Evolutionary conservation across 1,284 basidiomycete species (phyloP).

Genomic region (Moesziomyces aphidis): DNA sequence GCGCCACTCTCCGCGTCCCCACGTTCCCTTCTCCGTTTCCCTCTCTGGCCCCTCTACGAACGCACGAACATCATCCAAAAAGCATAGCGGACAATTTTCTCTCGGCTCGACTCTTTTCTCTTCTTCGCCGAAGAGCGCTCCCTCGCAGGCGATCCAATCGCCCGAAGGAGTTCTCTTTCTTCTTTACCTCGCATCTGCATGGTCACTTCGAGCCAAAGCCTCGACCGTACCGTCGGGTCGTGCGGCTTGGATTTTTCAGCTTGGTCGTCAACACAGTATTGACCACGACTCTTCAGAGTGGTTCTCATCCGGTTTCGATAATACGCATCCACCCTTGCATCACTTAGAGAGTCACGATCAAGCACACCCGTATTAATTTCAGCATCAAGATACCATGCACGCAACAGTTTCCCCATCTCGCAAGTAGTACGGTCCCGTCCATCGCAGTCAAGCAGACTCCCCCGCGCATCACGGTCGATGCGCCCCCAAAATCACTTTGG

Average conservation of each 20-base stretch:
- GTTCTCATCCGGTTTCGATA: slow-evolving; percentile 41
- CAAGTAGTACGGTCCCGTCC: slow-evolving; percentile 40
- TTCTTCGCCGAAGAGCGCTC: not conserved
- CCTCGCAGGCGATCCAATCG: too few relatives aligned
- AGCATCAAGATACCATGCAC: slow-evolving; percentile 51
- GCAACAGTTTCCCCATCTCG: slow-evolving; percentile 24
- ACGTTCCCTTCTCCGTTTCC: not conserved
- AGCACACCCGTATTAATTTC: slow-evolving; percentile 1
- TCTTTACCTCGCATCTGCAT: too few relatives aligned
- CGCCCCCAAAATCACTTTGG: slow-evolving; percentile 5
- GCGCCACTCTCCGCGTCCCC: not conserved
- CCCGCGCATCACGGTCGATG: slow-evolving; percentile 22
- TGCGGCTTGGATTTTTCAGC: too few relatives aligned
- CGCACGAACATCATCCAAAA: slow-evolving; percentile 38
- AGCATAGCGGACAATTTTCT: slow-evolving; percentile 49
- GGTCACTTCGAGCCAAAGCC: too few relatives aligned
- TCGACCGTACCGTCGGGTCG: too few relatives aligned
- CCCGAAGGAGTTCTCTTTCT: too few relatives aligned
- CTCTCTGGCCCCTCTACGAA: slow-evolving; percentile 15
- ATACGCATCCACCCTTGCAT: slow-evolving; percentile 48
- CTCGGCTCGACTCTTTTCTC: slow-evolving; percentile 16
- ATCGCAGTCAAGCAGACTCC: slow-evolving; percentile 26
- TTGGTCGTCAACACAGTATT: too few relatives aligned
- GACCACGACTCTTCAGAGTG: slow-evolving; percentile 35
- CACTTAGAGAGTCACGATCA: slow-evolving; percentile 42